Conservation (phyloP, 305 asterid genomes). For the Rubia tinctorum region DNA sequence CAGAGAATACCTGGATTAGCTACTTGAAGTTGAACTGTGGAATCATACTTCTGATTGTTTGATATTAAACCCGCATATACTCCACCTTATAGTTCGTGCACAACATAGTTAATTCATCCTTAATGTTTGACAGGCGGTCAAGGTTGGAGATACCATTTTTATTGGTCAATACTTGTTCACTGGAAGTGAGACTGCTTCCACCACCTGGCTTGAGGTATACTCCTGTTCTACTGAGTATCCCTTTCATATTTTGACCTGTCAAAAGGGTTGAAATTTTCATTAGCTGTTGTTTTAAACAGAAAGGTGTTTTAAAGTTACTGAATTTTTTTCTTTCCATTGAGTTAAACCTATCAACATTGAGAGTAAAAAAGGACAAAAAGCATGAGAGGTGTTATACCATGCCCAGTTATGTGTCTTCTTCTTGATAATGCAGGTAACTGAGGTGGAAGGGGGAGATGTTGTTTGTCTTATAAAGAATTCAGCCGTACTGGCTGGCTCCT, state of each 20-base stretch:
- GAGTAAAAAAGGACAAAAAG: neutral
- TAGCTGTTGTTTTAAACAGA: constrained; percentile 1
- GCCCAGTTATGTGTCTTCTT: constrained; percentile 13
- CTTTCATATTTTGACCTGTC: constrained; percentile 3
- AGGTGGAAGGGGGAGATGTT: constrained; percentile 76
- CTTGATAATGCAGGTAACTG: constrained; percentile 52
- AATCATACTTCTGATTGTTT: neutral
- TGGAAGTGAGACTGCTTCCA: constrained; percentile 84
- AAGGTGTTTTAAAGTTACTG: neutral
- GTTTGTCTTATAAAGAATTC: constrained; percentile 78
- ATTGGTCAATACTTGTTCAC: constrained; percentile 90
- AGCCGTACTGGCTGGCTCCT: constrained; percentile 70
- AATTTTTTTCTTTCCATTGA: neutral
- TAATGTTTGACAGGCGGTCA: constrained; percentile 55
- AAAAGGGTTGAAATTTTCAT: neutral
- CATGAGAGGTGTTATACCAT: constrained; percentile 2
- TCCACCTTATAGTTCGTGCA: neutral
- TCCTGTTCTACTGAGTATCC: neutral
- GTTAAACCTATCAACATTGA: neutral
- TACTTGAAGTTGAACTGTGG: neutral
- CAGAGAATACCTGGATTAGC: neutral
- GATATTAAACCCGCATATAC: neutral
- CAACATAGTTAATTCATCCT: neutral
- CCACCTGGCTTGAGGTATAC: constrained; percentile 88
- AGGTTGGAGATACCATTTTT: constrained; percentile 75